A percentile compares a stretch with the other conserved stretches of the same genome.
phyloP scores from a whole-genome alignment of 2,329 filamentous ascomycete species.

The Arthrobotrys sphaeroides region DNA sequence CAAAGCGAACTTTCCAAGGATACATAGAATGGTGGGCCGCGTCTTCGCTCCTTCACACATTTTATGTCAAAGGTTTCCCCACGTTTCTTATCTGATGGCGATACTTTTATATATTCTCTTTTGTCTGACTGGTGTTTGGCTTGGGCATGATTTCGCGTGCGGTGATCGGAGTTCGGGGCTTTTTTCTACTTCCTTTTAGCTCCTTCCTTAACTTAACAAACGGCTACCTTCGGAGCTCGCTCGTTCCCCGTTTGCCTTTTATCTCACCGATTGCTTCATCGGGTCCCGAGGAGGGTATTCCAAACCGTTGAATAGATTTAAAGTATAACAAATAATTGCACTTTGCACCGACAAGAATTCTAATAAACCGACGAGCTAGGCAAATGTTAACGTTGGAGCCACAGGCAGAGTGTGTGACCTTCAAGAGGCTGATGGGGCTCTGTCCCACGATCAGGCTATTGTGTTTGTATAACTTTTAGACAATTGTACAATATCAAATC shows the following conservation, averaged over 20 bases:
- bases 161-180: background rate
- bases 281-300: background rate
- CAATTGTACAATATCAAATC: background rate
- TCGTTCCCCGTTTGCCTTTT: no score
- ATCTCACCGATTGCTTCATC: no score
- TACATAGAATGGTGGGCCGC: background rate
- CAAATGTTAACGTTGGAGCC: background rate
- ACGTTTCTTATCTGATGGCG: background rate
- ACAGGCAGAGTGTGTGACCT: background rate
- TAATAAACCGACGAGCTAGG: background rate
- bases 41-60: background rate
- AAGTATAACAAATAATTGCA: conserved; percentile 6
- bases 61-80: background rate
- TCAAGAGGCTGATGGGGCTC: no score
- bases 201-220: background rate
- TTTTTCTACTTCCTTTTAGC: background rate
- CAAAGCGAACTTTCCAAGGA: conserved; percentile 57
- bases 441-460: no score
- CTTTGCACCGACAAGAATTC: background rate
- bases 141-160: background rate
- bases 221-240: no score
- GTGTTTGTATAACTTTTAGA: no score
- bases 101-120: background rate
- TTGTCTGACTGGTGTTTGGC: conserved; percentile 29
- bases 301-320: conserved; percentile 1